Evolutionary conservation across 306 rosid species (phyloP).

Genomic region (Quercus agrifolia): DNA sequence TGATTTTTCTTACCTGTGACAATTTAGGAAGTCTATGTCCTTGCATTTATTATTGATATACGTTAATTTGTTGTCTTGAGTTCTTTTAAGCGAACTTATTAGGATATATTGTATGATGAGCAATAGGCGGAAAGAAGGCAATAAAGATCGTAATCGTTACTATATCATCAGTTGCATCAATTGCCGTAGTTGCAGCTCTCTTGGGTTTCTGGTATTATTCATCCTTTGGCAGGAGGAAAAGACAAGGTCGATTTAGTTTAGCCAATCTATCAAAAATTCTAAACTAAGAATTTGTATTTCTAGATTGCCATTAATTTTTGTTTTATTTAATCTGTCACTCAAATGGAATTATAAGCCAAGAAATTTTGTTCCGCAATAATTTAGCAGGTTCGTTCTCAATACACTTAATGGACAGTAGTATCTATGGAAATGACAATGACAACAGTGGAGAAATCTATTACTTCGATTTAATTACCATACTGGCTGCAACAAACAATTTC

Average conservation of each 20-base stretch:
- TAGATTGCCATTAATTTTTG: background rate
- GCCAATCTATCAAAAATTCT: too few relatives aligned
- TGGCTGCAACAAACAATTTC: conserved; percentile 16
- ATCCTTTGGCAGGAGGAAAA: background rate
- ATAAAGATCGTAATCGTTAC: background rate
- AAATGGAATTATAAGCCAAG: background rate
- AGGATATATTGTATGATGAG: background rate
- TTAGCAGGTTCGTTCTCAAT: background rate
- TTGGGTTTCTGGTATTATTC: conserved; percentile 4
- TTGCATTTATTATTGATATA: background rate
- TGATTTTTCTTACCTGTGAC: background rate
- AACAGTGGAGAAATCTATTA: conserved; percentile 16
- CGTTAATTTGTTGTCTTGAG: background rate
- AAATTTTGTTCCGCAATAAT: background rate
- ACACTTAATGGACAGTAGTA: background rate
- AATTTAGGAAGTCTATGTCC: background rate
- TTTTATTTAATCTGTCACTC: background rate
- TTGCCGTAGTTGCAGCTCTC: conserved; percentile 5
- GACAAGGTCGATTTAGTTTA: background rate
- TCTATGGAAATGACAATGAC: background rate
- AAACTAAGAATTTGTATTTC: background rate
- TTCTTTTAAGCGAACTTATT: background rate
- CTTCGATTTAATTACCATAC: conserved; percentile 13
- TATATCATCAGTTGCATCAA: background rate
- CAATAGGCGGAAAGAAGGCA: background rate